Evolutionary conservation across 2,329 filamentous ascomycete genomes (phyloP), one percentile per base, ranked within the genome.

Genomic region (Aphanoascus verrucosus): DNA sequence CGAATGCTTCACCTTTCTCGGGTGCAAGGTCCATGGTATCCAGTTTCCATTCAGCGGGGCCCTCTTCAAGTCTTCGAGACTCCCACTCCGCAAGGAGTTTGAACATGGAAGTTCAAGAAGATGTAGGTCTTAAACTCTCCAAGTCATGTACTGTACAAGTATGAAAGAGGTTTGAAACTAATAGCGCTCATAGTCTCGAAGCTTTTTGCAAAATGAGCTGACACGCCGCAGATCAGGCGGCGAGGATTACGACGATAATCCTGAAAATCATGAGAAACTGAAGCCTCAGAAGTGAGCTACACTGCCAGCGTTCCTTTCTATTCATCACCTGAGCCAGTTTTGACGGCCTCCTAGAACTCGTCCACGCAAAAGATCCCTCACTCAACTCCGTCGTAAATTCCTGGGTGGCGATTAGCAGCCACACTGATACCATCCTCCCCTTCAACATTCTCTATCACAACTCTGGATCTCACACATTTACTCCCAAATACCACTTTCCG

Each of bases 21-120:
- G 60, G 66, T 41, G 65, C 69, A 1, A 63, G 63, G 23, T 72
- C 69, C 7, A 55, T 66, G 20, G 61, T 57, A 5, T 70, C 69
- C 15, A 66, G 68, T 44, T 52, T 61, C 11, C 34, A 49, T 49
- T 50, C 46, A 14, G 19, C 17, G 2, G 32, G 50, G 15, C 32
- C 20, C 17, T 41, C 32, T 44, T 38, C 32, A 17, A 28, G 7
- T 38, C 20, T 35, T 32, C 17, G 58, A 31, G 69, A 71, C 49
- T 61, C 67, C 15, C 64, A 62, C 19, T 69, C 67, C 51, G 63
- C 61, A 7, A 66, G 60, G 59, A 68, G 69, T 49, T 63, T 66
- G 1, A 66, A 70, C 52, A 62, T 67, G 28, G 67, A 70, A 60
- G 64, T 64, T 58, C 66, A 64, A 34, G 68, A 64, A 62, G 68